Conservation (phyloP, 2,329 filamentous ascomycete genomes). For the Cladosporium oxysporum region DNA sequence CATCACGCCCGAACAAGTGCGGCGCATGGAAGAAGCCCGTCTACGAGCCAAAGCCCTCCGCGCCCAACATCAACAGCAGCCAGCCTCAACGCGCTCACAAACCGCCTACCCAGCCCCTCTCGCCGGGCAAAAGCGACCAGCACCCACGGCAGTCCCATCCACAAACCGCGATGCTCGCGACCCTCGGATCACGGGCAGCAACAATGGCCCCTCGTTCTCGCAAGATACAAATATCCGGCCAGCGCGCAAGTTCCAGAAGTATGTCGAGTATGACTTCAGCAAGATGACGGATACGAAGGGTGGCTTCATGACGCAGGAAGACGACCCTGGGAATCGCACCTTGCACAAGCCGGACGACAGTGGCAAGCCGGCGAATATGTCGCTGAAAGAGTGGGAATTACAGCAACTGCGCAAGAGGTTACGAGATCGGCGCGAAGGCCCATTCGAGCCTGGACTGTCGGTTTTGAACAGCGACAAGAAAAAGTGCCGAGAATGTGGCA, state of each 20-base stretch:
- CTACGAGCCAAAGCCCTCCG: conserved; percentile 86
- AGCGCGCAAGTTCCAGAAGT: conserved; percentile 86
- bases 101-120: conserved; percentile 42
- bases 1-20: conserved; percentile 62
- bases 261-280: conserved; percentile 96
- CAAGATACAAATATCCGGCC: conserved; percentile 64
- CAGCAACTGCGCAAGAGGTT: conserved; percentile 73
- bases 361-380: conserved; percentile 80
- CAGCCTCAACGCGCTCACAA: conserved; percentile 28
- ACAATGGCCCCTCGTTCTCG: conserved; percentile 37
- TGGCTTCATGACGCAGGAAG: conserved; percentile 85
- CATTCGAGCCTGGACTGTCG: conserved; percentile 87
- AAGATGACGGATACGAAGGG: conserved; percentile 98
- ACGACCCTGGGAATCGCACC: conserved; percentile 86
- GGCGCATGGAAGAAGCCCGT: conserved; percentile 75
- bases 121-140: conserved; percentile 70
- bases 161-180: conserved; percentile 70
- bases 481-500: conserved; percentile 79
- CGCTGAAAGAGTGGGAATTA: conserved; percentile 85
- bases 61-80: conserved; percentile 57
- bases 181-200: conserved; percentile 40
- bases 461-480: conserved; percentile 64
- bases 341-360: conserved; percentile 60
- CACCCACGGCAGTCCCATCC: conserved; percentile 54
- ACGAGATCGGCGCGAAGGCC: conserved; percentile 72